Evolutionary conservation across 176 grass and related monocot species (phyloP).

Genomic region (Carex pumila): DNA sequence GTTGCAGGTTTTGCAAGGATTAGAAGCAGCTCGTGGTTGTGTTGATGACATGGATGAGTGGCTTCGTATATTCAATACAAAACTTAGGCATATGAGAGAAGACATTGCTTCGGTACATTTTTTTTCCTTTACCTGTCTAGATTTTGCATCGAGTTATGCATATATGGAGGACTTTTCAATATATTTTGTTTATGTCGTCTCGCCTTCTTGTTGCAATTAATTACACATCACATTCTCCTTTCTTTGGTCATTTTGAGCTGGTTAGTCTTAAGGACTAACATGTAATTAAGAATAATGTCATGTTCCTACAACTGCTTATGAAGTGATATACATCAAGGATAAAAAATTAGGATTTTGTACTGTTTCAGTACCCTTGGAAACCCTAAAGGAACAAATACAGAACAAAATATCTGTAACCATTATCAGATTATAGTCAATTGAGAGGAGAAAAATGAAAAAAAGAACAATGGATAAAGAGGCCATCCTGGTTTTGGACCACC

Average conservation of each 20-base stretch:
- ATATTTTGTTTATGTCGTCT: not conserved
- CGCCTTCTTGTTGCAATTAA: not conserved
- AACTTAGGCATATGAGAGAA: constrained; percentile 99
- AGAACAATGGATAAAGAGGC: not conserved
- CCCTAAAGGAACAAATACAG: not conserved
- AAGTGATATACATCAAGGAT: not conserved
- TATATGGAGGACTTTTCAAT: not conserved
- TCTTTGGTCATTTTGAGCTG: not conserved
- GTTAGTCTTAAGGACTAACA: not conserved
- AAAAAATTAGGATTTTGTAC: not conserved
- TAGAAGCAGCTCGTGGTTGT: constrained; percentile 68
- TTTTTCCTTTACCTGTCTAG: not conserved
- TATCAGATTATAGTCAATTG: not conserved
- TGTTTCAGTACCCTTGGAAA: not conserved
- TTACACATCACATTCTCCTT: not conserved
- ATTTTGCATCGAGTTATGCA: constrained; percentile 1
- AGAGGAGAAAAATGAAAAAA: not conserved
- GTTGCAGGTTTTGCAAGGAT: constrained; percentile 81
- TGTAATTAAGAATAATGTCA: not conserved
- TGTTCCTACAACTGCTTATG: not conserved
- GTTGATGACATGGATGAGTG: constrained; percentile 98
- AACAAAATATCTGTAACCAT: not conserved
- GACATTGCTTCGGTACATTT: constrained; percentile 92
- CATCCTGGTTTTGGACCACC: not conserved
- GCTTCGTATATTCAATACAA: constrained; percentile 91